Evolutionary conservation across 139 green algal species (phyloP).

Genomic region (Yamagishiella unicocca): DNA sequence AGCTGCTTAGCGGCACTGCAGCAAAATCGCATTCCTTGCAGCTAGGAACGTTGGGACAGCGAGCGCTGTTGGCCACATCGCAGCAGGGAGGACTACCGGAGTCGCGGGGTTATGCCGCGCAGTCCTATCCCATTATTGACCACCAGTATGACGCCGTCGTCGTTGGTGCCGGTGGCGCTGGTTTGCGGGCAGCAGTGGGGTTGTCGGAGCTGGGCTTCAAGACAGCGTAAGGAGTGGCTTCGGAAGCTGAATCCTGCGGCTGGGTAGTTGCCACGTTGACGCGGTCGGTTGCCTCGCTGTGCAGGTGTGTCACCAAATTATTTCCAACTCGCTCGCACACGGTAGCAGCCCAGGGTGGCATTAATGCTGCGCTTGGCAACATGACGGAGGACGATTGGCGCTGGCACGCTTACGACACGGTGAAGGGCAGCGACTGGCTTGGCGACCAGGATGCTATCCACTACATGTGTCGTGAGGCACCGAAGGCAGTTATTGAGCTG

Average conservation of each 20-base stretch:
- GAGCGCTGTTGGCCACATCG: neutral
- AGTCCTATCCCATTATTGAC: constrained; percentile 94
- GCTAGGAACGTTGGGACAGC: neutral
- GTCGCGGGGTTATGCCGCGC: constrained; percentile 21
- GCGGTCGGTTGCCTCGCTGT: neutral
- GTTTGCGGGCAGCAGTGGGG: constrained; percentile 95
- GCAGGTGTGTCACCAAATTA: constrained; percentile 98
- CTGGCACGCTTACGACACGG: constrained; percentile 99
- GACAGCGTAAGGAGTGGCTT: constrained; percentile 85
- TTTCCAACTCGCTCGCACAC: constrained; percentile 99
- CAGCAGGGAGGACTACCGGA: neutral
- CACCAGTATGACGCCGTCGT: constrained; percentile 98
- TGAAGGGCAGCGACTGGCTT: constrained; percentile 99
- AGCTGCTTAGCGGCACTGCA: neutral
- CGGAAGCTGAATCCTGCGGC: constrained; percentile 10
- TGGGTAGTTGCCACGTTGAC: constrained; percentile 31
- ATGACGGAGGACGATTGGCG: constrained; percentile 99
- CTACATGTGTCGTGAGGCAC: constrained; percentile 92
- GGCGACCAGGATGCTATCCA: constrained; percentile 93
- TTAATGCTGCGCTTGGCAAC: constrained; percentile 99
- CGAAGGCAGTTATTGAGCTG: constrained; percentile 96
- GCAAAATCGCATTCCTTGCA: neutral
- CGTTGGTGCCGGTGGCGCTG: constrained; percentile 88
- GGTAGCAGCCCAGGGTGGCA: constrained; percentile 97
- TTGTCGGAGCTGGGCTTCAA: constrained; percentile 96